Evolutionary conservation across 148 eudicot genomes (phyloP).

Genomic region (Camellia lanceoleosa): DNA sequence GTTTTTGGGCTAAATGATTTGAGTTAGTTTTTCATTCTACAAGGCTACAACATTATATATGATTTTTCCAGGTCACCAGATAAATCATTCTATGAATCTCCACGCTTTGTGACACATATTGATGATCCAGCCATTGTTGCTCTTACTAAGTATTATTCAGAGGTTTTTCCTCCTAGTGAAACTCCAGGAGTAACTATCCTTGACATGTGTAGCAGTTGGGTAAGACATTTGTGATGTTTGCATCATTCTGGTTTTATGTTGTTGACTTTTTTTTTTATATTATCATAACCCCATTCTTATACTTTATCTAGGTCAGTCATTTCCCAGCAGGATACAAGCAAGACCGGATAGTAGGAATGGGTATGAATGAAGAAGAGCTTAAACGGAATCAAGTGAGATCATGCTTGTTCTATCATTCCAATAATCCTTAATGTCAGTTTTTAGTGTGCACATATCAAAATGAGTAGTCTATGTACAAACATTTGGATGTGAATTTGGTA

Average conservation of each 20-base stretch:
- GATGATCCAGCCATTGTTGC: conserved; percentile 96
- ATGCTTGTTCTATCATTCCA: background rate
- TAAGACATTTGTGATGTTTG: conserved; percentile 29
- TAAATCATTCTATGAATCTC: conserved; percentile 73
- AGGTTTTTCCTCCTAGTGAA: conserved; percentile 77
- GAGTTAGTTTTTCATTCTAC: too few species aligned
- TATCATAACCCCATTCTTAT: conserved; percentile 15
- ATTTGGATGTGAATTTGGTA: background rate
- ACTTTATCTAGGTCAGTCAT: conserved; percentile 79
- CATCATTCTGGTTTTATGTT: background rate
- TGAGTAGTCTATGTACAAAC: background rate
- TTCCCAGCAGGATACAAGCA: conserved; percentile 87
- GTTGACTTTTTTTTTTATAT: background rate
- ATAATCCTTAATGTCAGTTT: background rate
- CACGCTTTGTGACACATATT: conserved; percentile 93
- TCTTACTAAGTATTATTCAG: conserved; percentile 75
- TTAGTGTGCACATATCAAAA: background rate
- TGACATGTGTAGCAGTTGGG: conserved; percentile 99
- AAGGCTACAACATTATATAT: background rate
- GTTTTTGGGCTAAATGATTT: too few species aligned
- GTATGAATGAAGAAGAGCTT: conserved; percentile 87
- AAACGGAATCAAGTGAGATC: conserved; percentile 68
- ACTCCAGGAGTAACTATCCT: conserved; percentile 79
- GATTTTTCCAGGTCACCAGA: conserved; percentile 67
- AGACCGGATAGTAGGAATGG: conserved; percentile 79